Percentiles rank a stretch among this genome's conserved stretches.
These are phyloP conservation scores for Sclerotinia borealis DNA, from an alignment of 2,329 filamentous ascomycete genomes.

Conservation along the genomic window DNA sequence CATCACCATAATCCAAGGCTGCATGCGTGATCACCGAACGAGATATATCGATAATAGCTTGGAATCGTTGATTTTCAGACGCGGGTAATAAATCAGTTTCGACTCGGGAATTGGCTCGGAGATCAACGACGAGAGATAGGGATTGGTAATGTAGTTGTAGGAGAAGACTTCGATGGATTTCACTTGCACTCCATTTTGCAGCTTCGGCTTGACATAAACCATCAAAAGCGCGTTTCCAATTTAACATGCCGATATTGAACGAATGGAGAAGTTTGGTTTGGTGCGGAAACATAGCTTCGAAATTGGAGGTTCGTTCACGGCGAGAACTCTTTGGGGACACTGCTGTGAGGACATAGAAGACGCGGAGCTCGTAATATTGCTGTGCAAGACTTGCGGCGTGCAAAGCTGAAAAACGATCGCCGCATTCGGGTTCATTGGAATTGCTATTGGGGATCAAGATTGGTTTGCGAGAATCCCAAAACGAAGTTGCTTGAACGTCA, in stretches of 20 bases:
- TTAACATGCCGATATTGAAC: neutral
- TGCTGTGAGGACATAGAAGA: conserved; percentile 17
- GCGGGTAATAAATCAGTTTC: neutral
- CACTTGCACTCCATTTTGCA: neutral
- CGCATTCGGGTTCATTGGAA: neutral
- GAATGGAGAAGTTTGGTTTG: conserved; percentile 11
- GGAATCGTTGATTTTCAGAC: neutral
- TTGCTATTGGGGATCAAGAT: neutral
- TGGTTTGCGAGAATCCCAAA: conserved; percentile 16
- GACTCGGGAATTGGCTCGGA: neutral
- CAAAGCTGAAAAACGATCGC: neutral
- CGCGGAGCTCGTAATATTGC: conserved; percentile 14
- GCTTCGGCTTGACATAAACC: neutral
- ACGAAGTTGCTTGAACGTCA: conserved; percentile 20
- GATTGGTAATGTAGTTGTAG: neutral
- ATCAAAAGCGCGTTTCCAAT: conserved; percentile 6
- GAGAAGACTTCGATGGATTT: conserved; percentile 3
- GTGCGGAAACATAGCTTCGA: neutral
- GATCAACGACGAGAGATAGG: neutral
- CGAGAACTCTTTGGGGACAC: neutral
- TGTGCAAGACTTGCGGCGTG: conserved; percentile 10
- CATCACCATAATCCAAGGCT: neutral
- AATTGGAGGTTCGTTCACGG: neutral
- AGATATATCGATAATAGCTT: conserved; percentile 12
- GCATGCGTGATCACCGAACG: conserved; percentile 8